phyloP scores from a whole-genome alignment of 768 basidiomycete species.

The Brasilioporus rufonigricans region DNA sequence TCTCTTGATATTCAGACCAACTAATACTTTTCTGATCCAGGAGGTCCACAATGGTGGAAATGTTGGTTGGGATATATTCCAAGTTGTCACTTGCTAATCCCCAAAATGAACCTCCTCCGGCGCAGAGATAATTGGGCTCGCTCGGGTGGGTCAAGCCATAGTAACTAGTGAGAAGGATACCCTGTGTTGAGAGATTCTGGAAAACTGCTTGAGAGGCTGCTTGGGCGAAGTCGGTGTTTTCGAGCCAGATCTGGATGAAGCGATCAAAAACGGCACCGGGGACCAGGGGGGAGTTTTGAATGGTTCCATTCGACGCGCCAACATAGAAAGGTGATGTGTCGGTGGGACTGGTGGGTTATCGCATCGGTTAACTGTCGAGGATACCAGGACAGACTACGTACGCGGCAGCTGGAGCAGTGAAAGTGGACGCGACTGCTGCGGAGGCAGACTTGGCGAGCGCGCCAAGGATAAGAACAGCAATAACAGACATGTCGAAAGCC shows the following conservation, averaged over 20 bases:
- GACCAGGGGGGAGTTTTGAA: constrained; percentile 38
- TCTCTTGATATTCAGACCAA: constrained; percentile 64
- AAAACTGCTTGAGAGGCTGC: constrained; percentile 35
- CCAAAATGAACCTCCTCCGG: constrained; percentile 54
- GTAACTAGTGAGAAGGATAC: constrained; percentile 46
- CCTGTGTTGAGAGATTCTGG: constrained; percentile 43
- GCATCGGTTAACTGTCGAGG: no score
- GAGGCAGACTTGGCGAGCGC: no score
- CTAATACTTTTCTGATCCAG: constrained; percentile 54
- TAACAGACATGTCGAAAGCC: constrained; percentile 6
- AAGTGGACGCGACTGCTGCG: constrained; percentile 24
- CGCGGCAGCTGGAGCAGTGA: constrained; percentile 31
- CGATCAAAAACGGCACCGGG: constrained; percentile 45
- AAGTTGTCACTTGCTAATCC: constrained; percentile 44
- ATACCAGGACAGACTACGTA: no score
- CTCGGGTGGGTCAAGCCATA: constrained; percentile 57
- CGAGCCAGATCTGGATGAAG: constrained; percentile 58
- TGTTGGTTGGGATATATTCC: constrained; percentile 38
- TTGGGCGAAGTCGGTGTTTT: constrained; percentile 54
- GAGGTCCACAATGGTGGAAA: constrained; percentile 61
- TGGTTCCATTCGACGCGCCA: constrained; percentile 42
- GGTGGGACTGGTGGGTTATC: constrained; percentile 24
- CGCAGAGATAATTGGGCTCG: constrained; percentile 58
- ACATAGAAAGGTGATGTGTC: constrained; percentile 37
- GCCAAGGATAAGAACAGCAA: constrained; percentile 11